phyloP scores from a whole-genome alignment of 805 yeast species.

The Blastobotrys mokoenaii region DNA sequence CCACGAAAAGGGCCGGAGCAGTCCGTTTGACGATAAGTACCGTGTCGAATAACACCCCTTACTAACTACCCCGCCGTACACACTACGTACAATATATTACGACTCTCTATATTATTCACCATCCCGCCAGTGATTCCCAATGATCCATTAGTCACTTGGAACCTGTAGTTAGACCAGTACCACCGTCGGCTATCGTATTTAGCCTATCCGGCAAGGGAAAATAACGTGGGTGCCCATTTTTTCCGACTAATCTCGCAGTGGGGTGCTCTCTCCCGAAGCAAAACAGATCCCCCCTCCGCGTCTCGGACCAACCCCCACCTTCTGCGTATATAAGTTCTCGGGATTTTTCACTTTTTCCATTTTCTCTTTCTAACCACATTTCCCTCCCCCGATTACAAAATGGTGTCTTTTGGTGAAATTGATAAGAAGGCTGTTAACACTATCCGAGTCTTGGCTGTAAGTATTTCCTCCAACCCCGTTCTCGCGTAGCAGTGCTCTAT shows the following conservation, averaged over 20 bases:
- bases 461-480: constrained; percentile 10
- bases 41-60: background rate
- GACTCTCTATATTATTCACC: no score
- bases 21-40: constrained; percentile 19
- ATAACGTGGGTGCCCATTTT: background rate
- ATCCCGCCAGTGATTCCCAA: no score
- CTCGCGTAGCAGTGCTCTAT: background rate
- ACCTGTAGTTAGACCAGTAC: no score
- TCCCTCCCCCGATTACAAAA: background rate
- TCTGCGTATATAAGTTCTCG: background rate
- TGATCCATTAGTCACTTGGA: no score
- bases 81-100: no score
- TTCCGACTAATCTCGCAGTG: background rate
- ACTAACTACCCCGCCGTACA: background rate
- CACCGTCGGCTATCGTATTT: no score
- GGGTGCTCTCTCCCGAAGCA: no score
- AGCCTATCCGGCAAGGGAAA: background rate
- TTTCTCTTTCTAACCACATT: background rate
- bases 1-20: constrained; percentile 10
- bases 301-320: background rate
- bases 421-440: constrained; percentile 77
- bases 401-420: constrained; percentile 37
- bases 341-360: background rate
- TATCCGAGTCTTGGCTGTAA: constrained; percentile 73
- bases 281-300: no score